Evolutionary conservation across 768 basidiomycete species (phyloP), one percentile per base, ranked within the genome.

Genomic region (Pleurotus salmoneostramineus): DNA sequence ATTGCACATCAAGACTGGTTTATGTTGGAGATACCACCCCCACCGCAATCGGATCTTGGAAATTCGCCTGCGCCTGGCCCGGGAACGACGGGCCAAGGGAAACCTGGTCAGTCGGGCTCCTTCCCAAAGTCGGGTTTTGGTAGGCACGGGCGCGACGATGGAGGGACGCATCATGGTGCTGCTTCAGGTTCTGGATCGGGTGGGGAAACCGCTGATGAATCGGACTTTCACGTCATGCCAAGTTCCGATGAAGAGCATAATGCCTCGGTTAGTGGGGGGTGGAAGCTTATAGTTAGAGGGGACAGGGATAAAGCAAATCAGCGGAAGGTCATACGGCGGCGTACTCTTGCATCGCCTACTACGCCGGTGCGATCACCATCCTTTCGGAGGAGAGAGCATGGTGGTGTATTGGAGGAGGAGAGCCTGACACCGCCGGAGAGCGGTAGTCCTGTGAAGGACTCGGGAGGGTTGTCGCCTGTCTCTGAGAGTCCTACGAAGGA

Each of bases 1-100:
- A 97, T 99, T 63, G 88, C 85, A n/a, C 88, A 98, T 61, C 95
- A 98, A 68, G 95, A 96, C 66, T 89, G 88, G 82, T 99, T 99
- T 72, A 83, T 96, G 80, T 74, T 97, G 51, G 94, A 91, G 64
- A 89, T 91, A 43, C 83, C 91, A 5, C 84, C 89, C 1, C 89
- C 91, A 2, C 82, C 83, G 15, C 71, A 69, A 2, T 55, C 72
- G 0, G 67, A 72, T 17, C 66, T 42, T 27, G 32, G 17, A 27
- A 27, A 27, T 3, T 17, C 52, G 5, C 17, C 40, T 8, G n/a
- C 11, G 10, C 37, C 17, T 10, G 15, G 15, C 1, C 37, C 35
- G 8, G 35, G 11, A 27, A n/a, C 27, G 2, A 31, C 52, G 40
- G 52, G 52, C 4, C 10, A 36, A 15, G 21, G 40, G 11, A 40